Evolutionary conservation across 257 asterid species (phyloP), one percentile per base, ranked within the genome.

Genomic region (Prunella vulgaris): DNA sequence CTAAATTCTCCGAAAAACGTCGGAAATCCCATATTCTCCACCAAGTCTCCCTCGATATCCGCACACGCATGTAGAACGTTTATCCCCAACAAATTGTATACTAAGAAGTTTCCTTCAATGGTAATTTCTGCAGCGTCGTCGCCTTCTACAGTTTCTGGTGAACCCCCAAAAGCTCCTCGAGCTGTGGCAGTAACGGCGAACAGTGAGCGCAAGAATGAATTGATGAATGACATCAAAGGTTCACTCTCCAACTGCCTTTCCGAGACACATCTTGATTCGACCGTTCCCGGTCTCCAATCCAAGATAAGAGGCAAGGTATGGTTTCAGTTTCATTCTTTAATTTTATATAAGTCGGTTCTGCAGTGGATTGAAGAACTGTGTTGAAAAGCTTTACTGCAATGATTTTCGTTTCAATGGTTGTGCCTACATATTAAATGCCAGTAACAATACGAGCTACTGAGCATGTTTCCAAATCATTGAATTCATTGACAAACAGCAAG

Each of bases 231-330:
- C 51, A 85, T 93, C 20, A 79, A 83, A 56, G 78, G 49, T 61
- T 87, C 96, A 0, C 68, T 90, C 37, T 25, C 78, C 35, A 84
- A 87, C 73, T 90, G 97, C 68, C 84, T 93, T 6, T 83, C 96
- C 0, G 99, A 90, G 74, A 88, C 99, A 12, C 84, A 83, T 69
- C 95, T 93, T 25, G 87, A 88, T 84, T 78, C 60, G 21, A 84
- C 90, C 12, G 84, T 93, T 57, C 90, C 96, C 44, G 82, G 79
- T 56, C 91, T 93, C 76, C 74, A 76, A 12, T 87, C 95, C 78
- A 93, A 90, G 78, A 82, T 82, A 76, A 76, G 89, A 76, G 99
- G 99, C 85, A 90, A 93, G 96, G 99, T 93, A 46, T 60, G 21
- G n/a, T 14, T 64, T 10, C 57, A 48, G 21, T 44, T 51, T 38